These are phyloP conservation scores for Tricholoma bakamatsutake DNA, from an alignment of 768 basidiomycete genomes.

Conservation along the genomic window DNA sequence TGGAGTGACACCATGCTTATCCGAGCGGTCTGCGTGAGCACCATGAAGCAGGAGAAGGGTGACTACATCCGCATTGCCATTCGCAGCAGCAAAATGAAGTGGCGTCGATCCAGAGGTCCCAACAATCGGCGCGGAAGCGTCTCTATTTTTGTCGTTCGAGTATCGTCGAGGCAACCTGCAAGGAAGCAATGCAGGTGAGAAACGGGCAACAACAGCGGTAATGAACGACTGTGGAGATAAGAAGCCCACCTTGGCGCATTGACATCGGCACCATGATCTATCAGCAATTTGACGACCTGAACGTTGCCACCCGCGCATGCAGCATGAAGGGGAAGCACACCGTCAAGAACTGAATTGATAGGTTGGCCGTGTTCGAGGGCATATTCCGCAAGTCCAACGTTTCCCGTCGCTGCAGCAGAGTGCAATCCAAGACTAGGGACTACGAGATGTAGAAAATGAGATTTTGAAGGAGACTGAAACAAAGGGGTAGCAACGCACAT, in stretches of 20 bases:
- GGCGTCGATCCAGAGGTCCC: constrained; percentile 89
- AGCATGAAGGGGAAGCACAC: constrained; percentile 94
- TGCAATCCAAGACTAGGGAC: constrained; percentile 76
- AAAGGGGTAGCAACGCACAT: constrained; percentile 31
- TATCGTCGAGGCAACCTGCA: constrained; percentile 67
- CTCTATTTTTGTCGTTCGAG: constrained; percentile 62
- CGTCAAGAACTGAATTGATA: constrained; percentile 92
- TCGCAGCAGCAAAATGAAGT: constrained; percentile 94
- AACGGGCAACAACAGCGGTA: constrained; percentile 9
- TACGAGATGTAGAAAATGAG: constrained; percentile 20
- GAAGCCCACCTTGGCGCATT: constrained; percentile 80
- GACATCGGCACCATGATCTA: constrained; percentile 95
- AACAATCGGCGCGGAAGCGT: constrained; percentile 63
- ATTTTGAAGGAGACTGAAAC: not conserved
- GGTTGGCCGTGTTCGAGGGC: constrained; percentile 94
- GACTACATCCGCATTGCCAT: constrained; percentile 79
- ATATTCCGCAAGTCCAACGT: constrained; percentile 89
- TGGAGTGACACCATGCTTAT: constrained; percentile 91
- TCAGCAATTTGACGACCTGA: constrained; percentile 79
- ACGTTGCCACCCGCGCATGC: constrained; percentile 90
- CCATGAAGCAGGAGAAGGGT: constrained; percentile 78
- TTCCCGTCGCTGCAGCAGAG: constrained; percentile 75
- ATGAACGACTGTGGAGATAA: constrained; percentile 5
- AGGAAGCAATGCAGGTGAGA: constrained; percentile 1
- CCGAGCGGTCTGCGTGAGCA: constrained; percentile 72